Conservation (phyloP, 805 yeast genomes). For the Naumovozyma baii region DNA sequence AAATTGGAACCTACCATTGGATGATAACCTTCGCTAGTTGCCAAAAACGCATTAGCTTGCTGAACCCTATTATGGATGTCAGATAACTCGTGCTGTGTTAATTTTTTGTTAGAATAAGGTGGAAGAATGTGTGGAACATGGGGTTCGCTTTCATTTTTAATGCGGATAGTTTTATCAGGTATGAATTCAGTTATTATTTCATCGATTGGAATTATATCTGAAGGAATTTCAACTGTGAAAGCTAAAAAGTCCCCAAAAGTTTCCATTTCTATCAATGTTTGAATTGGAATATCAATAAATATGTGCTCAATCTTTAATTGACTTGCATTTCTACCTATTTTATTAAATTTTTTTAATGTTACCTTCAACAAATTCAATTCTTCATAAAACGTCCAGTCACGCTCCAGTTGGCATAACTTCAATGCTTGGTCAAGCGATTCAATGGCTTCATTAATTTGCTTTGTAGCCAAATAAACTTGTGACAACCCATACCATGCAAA, state of each 20-base stretch:
- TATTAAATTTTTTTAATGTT: too few relatives aligned
- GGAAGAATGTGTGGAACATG: too few relatives aligned
- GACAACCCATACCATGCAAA: constrained; percentile 25
- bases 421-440: constrained; percentile 16
- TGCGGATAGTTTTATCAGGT: too few relatives aligned
- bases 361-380: not conserved
- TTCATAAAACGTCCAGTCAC: constrained; percentile 1
- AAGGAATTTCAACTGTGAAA: constrained; percentile 6
- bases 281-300: constrained; percentile 18
- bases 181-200: not conserved
- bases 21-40: too few relatives aligned
- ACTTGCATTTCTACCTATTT: not conserved
- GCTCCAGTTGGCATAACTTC: constrained; percentile 11
- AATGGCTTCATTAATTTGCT: constrained; percentile 12
- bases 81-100: too few relatives aligned
- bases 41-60: too few relatives aligned
- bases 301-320: not conserved
- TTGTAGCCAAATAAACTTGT: constrained; percentile 17
- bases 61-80: too few relatives aligned
- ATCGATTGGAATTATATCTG: not conserved
- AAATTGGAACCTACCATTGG: too few relatives aligned
- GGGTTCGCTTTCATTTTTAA: not conserved
- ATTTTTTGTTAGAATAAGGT: too few relatives aligned
- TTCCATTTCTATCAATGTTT: constrained; percentile 13
- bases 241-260: constrained; percentile 11